Evolutionary conservation across 768 basidiomycete genomes (phyloP), one percentile per base, ranked within the genome.

Genomic region (Cystofilobasidium bisporidii): DNA sequence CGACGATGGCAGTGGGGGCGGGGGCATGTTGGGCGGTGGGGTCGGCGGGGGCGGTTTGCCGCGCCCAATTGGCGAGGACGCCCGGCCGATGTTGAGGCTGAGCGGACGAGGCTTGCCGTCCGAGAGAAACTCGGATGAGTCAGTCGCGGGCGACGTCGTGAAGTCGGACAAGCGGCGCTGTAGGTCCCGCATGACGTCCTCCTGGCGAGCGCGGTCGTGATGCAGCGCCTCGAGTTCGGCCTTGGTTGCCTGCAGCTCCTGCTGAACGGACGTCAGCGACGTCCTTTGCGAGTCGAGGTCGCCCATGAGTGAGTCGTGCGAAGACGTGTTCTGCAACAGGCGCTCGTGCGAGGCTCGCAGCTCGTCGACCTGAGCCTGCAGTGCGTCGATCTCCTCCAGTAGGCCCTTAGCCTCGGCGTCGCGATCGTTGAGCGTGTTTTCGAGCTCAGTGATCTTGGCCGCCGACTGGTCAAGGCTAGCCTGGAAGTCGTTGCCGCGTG

Each of bases 341-440:
- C 93, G 91, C 60, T 86, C 84, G 66, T 90, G 79, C n/a, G 85
- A 75, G 18, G 76, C 76, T 64, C 91, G 88, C 38, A 87, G 84
- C 59, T 81, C 83, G 70, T 70, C 79, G 78, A 85, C 88, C 79
- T 92, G 89, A 12, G 82, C 79, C 68, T 86, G 87, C 20, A 92
- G 79, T 20, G 73, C 80, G 74, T 89, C 90, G 76, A 87, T 88
- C 78, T 90, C 88, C 72, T 90, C 86, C 78, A 87, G 88, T 12
- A 74, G 74, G 1, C 70, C 69, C 53, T 71, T 65, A 30, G 72
- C 69, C 41, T 71, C 63, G 18, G 67, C 61, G n/a, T 55, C 47
- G 28, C 70, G 60, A 18, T 72, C 72, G 12, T 69, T 69, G 17
- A 69, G 65, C 0, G 71, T 26, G 33, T 70, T 67, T 50, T 75